Evolutionary conservation across 257 asterid species (phyloP).

Genomic region (Leonotis leonurus): DNA sequence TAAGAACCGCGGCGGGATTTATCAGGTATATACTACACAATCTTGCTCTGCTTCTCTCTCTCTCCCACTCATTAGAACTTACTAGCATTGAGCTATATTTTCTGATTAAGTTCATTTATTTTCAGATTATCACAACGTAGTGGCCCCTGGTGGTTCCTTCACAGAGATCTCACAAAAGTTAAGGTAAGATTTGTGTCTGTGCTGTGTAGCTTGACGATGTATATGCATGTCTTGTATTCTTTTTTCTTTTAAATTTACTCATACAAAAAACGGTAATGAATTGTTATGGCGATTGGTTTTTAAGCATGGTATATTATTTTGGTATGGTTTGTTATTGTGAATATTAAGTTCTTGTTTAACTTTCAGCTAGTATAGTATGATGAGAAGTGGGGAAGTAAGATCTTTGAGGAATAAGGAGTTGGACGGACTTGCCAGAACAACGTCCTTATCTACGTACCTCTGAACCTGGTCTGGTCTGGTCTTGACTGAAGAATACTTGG

Average conservation of each 20-base stretch:
- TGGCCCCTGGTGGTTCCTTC: conserved; percentile 98
- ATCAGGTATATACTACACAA: conserved; percentile 54
- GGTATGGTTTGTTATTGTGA: neutral
- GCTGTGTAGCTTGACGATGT: neutral
- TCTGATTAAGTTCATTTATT: neutral
- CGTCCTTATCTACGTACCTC: neutral
- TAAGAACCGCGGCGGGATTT: conserved; percentile 70
- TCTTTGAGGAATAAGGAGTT: neutral
- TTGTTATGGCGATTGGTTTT: neutral
- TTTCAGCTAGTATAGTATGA: conserved; percentile 24
- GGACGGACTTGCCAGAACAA: neutral
- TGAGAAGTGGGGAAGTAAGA: conserved; percentile 17
- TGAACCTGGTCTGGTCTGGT: neutral
- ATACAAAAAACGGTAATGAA: neutral
- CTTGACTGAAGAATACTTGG: no score
- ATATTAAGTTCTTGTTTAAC: conserved; percentile 4
- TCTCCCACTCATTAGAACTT: neutral
- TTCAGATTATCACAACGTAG: conserved; percentile 50
- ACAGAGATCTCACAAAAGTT: conserved; percentile 32
- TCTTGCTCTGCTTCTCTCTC: neutral
- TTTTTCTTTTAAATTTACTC: neutral
- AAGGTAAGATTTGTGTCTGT: conserved; percentile 32
- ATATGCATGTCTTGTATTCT: neutral
- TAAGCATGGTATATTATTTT: neutral
- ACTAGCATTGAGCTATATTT: neutral